Evolutionary conservation across 148 eudicot species (phyloP).

Genomic region (Amaranthus cruentus): DNA sequence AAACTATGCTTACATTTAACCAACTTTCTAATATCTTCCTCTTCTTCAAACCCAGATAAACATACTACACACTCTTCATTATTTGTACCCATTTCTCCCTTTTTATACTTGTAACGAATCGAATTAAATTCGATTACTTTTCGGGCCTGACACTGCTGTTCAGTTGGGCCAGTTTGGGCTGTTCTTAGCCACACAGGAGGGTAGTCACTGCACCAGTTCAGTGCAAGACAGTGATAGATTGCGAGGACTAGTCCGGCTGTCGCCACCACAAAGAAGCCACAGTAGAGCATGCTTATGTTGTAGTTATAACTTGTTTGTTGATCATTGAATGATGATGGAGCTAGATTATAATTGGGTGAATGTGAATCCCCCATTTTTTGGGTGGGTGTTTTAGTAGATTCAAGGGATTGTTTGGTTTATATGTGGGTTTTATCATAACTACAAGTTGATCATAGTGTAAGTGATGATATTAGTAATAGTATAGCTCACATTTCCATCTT

Average conservation of each 20-base stretch:
- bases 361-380: slow-evolving; percentile 7
- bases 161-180: background rate
- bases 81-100: slow-evolving; percentile 3
- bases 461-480: too few relatives aligned
- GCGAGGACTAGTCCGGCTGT: slow-evolving; percentile 39
- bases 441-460: too few relatives aligned
- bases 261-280: slow-evolving; percentile 50
- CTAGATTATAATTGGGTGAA: slow-evolving; percentile 9
- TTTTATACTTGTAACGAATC: slow-evolving; percentile 39
- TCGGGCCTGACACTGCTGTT: background rate
- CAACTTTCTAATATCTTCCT: slow-evolving; percentile 51
- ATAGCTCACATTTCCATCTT: too few relatives aligned
- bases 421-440: too few relatives aligned
- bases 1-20: slow-evolving; percentile 57
- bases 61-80: slow-evolving; percentile 56
- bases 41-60: slow-evolving; percentile 56
- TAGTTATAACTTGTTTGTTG: background rate
- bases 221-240: slow-evolving; percentile 46
- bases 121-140: slow-evolving; percentile 12
- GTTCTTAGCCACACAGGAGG: slow-evolving; percentile 7
- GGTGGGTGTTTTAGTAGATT: background rate
- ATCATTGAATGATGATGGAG: slow-evolving; percentile 3
- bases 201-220: slow-evolving; percentile 32
- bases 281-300: slow-evolving; percentile 47
- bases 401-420: too few relatives aligned